Evolutionary conservation across 495 filamentous ascomycete species (phyloP).

Genomic region (Penicillium ucsense): DNA sequence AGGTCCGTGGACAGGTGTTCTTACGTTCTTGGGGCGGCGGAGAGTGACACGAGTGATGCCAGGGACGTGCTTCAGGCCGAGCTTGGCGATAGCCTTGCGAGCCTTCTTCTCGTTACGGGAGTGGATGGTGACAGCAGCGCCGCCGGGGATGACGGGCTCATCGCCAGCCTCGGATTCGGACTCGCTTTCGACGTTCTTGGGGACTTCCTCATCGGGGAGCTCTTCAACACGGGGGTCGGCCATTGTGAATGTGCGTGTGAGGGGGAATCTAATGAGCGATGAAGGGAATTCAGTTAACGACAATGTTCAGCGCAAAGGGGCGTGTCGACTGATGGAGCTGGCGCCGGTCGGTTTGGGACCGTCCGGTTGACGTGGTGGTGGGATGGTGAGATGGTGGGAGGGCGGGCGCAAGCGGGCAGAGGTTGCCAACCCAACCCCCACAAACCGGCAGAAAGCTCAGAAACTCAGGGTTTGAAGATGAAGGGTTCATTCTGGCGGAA

Average conservation of each 20-base stretch:
- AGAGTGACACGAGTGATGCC: slow-evolving; percentile 98
- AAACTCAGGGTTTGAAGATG: slow-evolving; percentile 18
- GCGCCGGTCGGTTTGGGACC: not conserved
- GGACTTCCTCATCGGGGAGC: slow-evolving; percentile 71
- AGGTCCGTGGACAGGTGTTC: slow-evolving; percentile 10
- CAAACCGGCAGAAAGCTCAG: slow-evolving; percentile 20
- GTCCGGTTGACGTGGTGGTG: too few species aligned
- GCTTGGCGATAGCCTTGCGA: slow-evolving; percentile 94
- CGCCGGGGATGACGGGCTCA: slow-evolving; percentile 66
- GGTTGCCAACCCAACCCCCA: slow-evolving; percentile 6
- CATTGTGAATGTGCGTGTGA: slow-evolving; percentile 51
- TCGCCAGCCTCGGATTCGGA: slow-evolving; percentile 69
- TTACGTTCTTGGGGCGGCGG: slow-evolving; percentile 94
- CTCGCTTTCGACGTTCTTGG: slow-evolving; percentile 73
- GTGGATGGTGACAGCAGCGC: slow-evolving; percentile 82
- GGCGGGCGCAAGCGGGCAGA: slow-evolving; percentile 4
- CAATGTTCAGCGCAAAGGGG: not conserved
- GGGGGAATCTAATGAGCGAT: slow-evolving; percentile 15
- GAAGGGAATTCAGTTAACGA: not conserved
- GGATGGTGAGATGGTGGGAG: slow-evolving; percentile 8
- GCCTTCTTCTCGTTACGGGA: slow-evolving; percentile 99
- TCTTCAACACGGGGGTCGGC: slow-evolving; percentile 97
- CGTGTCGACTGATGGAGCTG: not conserved
- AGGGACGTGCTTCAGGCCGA: slow-evolving; percentile 89
- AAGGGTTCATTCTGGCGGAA: slow-evolving; percentile 12